Base-by-base conservation (phyloP, 192 early-diverging fungal species). In the Backusella westeae region DNA sequence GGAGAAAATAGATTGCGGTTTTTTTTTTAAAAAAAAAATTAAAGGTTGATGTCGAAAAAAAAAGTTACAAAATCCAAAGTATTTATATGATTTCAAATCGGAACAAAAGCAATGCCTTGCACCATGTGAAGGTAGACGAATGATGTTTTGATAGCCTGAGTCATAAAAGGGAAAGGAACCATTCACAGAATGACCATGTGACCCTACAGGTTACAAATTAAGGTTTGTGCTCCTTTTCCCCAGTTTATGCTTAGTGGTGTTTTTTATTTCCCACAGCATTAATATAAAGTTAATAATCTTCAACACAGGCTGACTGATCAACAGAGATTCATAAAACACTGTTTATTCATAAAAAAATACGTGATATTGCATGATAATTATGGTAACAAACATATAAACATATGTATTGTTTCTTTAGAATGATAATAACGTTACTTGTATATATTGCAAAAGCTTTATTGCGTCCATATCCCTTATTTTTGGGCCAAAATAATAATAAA, bases 91-190 rank as follows among this genome's bases (percentile, higher is more conserved):
- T 59, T 59, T 59, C n/a, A 59, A 21, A 59, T 59, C 56, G 56
- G 56, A 59, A 26, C 56, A 26, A 59, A 59, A 26, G n/a, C 7
- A 59, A 59, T 59, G 6, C 17, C 23, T 10, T 26, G 12, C 10
- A 29, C 56, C 56, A 63, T 63, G 56, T 63, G 56, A 63, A 63
- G 56, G 56, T 4, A 63, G 10, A 63, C 14, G 56, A 63, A 63
- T 63, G 56, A 29, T 63, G 56, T 63, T 63, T 63, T 63, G 56
- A 63, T 26, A 29, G 56, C 56, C 56, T 63, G 56, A 63, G 56
- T 29, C 56, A 63, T 63, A 63, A 63, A 63, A 63, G 56, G 56
- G 23, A 15, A 63, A 63, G 10, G 56, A 63, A 63, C 56, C 56
- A 63, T 63, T 63, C 56, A 63, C 19, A 63, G 56, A 63, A 14